Base-by-base conservation (phyloP, 768 basidiomycete genomes). In the Lentinula aciculospora region DNA sequence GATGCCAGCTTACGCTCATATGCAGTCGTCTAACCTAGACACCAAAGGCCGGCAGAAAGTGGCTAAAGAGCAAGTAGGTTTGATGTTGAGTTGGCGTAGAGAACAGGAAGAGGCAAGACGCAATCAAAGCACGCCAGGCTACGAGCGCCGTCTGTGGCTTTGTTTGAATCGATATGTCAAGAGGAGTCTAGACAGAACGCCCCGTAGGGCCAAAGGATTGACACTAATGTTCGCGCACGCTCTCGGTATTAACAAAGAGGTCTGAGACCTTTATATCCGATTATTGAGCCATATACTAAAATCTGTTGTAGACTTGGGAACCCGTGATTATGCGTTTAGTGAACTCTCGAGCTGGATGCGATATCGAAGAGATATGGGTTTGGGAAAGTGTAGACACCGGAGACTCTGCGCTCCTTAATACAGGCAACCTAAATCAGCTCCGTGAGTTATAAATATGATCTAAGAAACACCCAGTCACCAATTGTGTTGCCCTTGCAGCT, bases 231-330 rank as follows among this genome's bases (percentile, higher is more conserved):
- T 90, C 46, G 81, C 82, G 3, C 94, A 94, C 67, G 91, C 91
- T 2, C 95, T 91, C 68, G 93, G 94, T 1, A 87, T 94, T 64
- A 83, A 82, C 46, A 95, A 94, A 68, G 92, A 95, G 83, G 90
- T 85, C 55, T 46, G 81, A 2, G 61, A 19, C n/a, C 39, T 47
- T 23, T 10, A 39, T 21, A 28, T 19, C 21, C 5, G 4, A 36
- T 51, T 27, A 28, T 45, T 48, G 19, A 56, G 44, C 27, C 45
- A 37, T n/a, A 36, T 21, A 31, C 56, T 48, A 44, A 28, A 63
- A 32, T 28, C 17, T 40, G 19, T 8, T 32, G n/a, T 27, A 95
- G 92, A 88, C 81, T 9, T 96, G 89, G 86, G 91, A 95, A 66
- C 83, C 89, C 0, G 77, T 79, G n/a, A 60, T 96, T 1, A 68